Percentiles rank a stretch among this genome's conserved stretches.
These are phyloP conservation scores for Pythium angustatum DNA, from an alignment of 352 stramenopile genomes.

Conservation along the genomic window DNA sequence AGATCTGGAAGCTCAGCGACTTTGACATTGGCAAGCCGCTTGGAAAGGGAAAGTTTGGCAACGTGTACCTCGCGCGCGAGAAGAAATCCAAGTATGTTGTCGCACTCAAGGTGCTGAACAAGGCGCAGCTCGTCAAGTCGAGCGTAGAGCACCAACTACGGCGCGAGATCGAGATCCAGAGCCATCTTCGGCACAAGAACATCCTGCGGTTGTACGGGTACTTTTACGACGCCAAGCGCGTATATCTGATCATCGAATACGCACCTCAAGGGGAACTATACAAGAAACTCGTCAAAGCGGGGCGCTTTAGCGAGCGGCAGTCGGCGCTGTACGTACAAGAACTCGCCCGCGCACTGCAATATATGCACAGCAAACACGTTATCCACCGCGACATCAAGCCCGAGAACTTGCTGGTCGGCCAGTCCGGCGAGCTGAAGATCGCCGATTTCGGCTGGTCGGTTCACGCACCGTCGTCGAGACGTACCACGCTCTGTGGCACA, in stretches of 20 bases:
- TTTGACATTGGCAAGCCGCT: conserved; percentile 99
- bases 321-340: conserved; percentile 95
- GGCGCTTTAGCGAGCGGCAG: conserved; percentile 92
- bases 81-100: conserved; percentile 99
- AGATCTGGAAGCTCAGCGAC: conserved; percentile 94
- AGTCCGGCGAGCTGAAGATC: conserved; percentile 97
- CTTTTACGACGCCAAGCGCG: conserved; percentile 98
- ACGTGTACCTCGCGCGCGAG: conserved; percentile 98
- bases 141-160: conserved; percentile 98
- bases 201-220: conserved; percentile 98
- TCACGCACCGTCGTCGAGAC: conserved; percentile 95
- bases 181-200: conserved; percentile 96
- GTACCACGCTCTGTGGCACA: conserved; percentile 99
- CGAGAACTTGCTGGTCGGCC: conserved; percentile 98
- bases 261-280: conserved; percentile 98
- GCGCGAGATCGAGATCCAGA: conserved; percentile 99
- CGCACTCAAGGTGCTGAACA: conserved; percentile 98
- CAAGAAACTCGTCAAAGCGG: conserved; percentile 93
- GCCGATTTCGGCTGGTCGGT: conserved; percentile 99
- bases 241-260: conserved; percentile 99
- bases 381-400: conserved; percentile 99
- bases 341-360: conserved; percentile 92
- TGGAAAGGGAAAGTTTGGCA: conserved; percentile 98
- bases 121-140: conserved; percentile 96
- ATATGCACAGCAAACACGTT: conserved; percentile 99